Evolutionary conservation across 1,284 basidiomycete species (phyloP), one percentile per base, ranked within the genome.

Genomic region (Ganoderma multipileum): DNA sequence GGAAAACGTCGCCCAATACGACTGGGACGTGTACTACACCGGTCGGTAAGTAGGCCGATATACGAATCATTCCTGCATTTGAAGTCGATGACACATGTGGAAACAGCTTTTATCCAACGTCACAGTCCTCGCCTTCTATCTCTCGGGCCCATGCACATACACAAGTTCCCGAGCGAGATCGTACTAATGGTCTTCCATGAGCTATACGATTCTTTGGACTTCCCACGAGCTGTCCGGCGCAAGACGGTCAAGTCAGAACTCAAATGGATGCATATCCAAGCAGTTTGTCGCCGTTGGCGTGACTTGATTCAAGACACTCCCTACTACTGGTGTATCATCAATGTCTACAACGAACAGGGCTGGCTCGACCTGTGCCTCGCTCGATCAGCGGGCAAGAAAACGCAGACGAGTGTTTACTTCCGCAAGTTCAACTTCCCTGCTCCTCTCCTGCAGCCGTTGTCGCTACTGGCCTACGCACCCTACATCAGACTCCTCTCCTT

Each of bases 351-450:
- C 23, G 33, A 50, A 26, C 58, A 23, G 3, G 18, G 11, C 30
- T 65, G 58, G 64, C 42, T 65, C 33, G 20, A 18, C 5, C 57
- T 65, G 1, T 58, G 42, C 16, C 42, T 65, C 33, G 6, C 12
- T 2, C 57, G 64, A 11, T 65, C 58, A 6, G 20, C 50, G 11
- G 50, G 26, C 23, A 23, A n/a, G 12, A 11, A 36, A 3, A n/a
- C 36, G 4, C 58, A 28, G 8, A 18, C 59, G n/a, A 23, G 14
- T 8, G n/a, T 65, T 33, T 39, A 36, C 58, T 61, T 65, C 44
- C 42, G 23, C 58, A 23, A 60, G 36, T 20, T 20, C 58, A 60
- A 41, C 38, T 9, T n/a, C n/a, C 38, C 58, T 5, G 2, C n/a
- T 5, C 20, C 38, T 23, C 8, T 60, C 6, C 26, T 52, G 11